Percentiles rank a stretch among this genome's conserved stretches.
phyloP scores from a whole-genome alignment of 1,284 basidiomycete species.

The Apiotrichum sp. region DNA sequence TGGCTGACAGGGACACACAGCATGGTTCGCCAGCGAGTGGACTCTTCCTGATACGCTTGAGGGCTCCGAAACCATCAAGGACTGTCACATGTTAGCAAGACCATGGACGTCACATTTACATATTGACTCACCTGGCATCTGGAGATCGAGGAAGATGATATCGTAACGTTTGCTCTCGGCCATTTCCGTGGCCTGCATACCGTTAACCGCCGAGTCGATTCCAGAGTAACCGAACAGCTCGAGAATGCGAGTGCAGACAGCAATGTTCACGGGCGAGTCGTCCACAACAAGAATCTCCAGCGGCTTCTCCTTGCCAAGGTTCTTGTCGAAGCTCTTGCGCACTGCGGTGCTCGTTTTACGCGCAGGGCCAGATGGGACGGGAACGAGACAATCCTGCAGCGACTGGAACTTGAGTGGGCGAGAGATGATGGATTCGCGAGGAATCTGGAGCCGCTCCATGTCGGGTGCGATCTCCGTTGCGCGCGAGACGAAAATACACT shows the following conservation, averaged over 20 bases:
- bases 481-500: slow-evolving; percentile 32
- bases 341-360: background rate
- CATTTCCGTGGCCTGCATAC: slow-evolving; percentile 33
- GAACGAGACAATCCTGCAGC: slow-evolving; percentile 25
- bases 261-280: slow-evolving; percentile 40
- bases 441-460: slow-evolving; percentile 12
- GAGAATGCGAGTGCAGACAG: slow-evolving; percentile 35
- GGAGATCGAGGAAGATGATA: slow-evolving; percentile 40
- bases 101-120: slow-evolving; percentile 3
- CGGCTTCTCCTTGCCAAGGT: slow-evolving; percentile 20
- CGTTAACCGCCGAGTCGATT: slow-evolving; percentile 33
- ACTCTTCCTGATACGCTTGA: slow-evolving; percentile 24
- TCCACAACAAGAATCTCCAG: slow-evolving; percentile 42
- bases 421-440: slow-evolving; percentile 32
- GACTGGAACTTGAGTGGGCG: slow-evolving; percentile 38
- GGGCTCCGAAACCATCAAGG: slow-evolving; percentile 34
- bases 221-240: slow-evolving; percentile 39
- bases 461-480: slow-evolving; percentile 27
- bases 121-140: slow-evolving; percentile 37
- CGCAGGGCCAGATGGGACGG: background rate
- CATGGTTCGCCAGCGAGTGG: slow-evolving; percentile 33
- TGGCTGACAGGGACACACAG: slow-evolving; percentile 42
- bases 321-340: slow-evolving; percentile 8
- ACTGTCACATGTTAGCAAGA: slow-evolving; percentile 12
- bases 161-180: slow-evolving; percentile 35